A percentile compares a stretch with the other conserved stretches of the same genome.
phyloP scores from a whole-genome alignment of 306 rosid species.

The Lithocarpus polystachyus region DNA sequence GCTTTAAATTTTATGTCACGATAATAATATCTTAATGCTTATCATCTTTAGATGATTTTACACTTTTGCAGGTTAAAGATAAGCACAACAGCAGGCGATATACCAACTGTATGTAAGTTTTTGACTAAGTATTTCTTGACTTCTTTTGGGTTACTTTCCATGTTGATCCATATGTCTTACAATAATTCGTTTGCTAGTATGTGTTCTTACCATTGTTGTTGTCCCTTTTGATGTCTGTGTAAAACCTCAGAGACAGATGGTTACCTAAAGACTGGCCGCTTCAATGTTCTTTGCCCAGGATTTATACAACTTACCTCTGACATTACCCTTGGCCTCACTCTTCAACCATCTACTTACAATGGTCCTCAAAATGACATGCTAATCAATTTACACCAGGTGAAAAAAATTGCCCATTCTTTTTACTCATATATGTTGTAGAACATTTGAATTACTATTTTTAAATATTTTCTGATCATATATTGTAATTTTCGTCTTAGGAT shows the following conservation, averaged over 20 bases:
- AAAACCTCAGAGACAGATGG: slow-evolving; percentile 21
- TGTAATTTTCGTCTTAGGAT: slow-evolving; percentile 7
- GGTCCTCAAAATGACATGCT: slow-evolving; percentile 18
- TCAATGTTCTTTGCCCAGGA: slow-evolving; percentile 26
- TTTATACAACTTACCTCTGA: slow-evolving; percentile 26
- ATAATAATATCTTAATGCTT: background rate
- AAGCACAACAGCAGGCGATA: slow-evolving; percentile 3
- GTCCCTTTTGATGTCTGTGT: background rate
- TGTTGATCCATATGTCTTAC: background rate
- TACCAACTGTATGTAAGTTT: slow-evolving; percentile 24
- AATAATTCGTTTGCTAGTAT: background rate
- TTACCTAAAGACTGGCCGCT: slow-evolving; percentile 24
- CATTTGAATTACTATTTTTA: background rate
- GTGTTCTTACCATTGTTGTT: background rate
- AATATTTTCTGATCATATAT: background rate
- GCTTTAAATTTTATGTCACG: background rate
- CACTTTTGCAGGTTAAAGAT: slow-evolving; percentile 8
- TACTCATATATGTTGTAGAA: background rate
- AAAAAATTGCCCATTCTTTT: background rate
- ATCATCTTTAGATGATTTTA: background rate
- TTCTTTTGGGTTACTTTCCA: background rate
- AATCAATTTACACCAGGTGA: slow-evolving; percentile 22
- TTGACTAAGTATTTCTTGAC: background rate
- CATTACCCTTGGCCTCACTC: slow-evolving; percentile 8
- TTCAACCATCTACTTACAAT: slow-evolving; percentile 15